Percentiles rank a stretch among this genome's conserved stretches.
Conservation (phyloP, 805 yeast species). For the Candida suzukii region DNA sequence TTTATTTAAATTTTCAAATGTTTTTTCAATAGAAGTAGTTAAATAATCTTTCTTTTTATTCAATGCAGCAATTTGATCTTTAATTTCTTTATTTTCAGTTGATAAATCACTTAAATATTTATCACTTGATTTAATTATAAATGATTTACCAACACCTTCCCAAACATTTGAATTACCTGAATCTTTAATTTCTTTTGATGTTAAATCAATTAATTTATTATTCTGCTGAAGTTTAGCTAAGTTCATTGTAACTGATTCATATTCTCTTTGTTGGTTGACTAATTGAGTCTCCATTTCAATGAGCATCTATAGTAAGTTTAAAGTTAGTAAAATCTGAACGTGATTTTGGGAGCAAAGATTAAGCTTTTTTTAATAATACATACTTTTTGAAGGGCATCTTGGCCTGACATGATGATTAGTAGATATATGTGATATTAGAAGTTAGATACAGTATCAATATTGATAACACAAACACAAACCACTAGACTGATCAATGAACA, state of each 20-base stretch:
- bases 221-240: slow-evolving; percentile 41
- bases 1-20: slow-evolving; percentile 55
- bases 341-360: too few relatives aligned
- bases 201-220: slow-evolving; percentile 45
- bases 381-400: slow-evolving; percentile 35
- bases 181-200: slow-evolving; percentile 45
- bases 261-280: slow-evolving; percentile 51
- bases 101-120: slow-evolving; percentile 43
- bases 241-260: slow-evolving; percentile 47
- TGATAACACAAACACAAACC: too few relatives aligned
- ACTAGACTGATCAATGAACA: too few relatives aligned
- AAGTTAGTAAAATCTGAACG: too few relatives aligned
- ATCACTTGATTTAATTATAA: slow-evolving; percentile 37
- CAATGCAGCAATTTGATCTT: slow-evolving; percentile 55
- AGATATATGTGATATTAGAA: too few relatives aligned
- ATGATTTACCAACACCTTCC: slow-evolving; percentile 82
- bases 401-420: slow-evolving; percentile 10
- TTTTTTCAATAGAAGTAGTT: slow-evolving; percentile 70
- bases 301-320: slow-evolving; percentile 35
- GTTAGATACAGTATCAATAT: too few relatives aligned
- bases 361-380: slow-evolving; percentile 2
- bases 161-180: slow-evolving; percentile 52
- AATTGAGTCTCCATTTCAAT: slow-evolving; percentile 63
- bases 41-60: slow-evolving; percentile 65
- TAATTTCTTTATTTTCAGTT: slow-evolving; percentile 43